Base-by-base conservation (phyloP, 441 rosid species). In the Jatropha podagrica region DNA sequence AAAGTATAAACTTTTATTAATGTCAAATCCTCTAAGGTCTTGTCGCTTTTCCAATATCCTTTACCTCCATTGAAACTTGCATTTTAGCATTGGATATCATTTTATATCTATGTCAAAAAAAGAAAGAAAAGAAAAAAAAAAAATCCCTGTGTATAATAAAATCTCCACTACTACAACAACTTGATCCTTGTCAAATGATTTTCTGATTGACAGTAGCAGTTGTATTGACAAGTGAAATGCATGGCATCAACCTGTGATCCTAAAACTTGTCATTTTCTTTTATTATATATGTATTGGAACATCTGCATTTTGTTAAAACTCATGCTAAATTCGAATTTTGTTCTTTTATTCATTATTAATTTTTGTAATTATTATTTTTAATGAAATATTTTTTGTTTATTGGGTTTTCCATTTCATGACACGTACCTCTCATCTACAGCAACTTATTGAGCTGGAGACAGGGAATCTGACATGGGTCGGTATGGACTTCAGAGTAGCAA, bases 391-490 rank as follows among this genome's bases (percentile, higher is more conserved):
- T 14, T 81, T 78, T 83, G 82, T 75, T 79, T 77, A 54, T 65
- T 73, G 79, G 81, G n/a, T 15, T 52, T 81, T 79, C 81, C 49
- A 46, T 74, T 72, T 74, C 73, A 79, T 79, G 91, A 77, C 84
- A 77, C 78, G 80, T 78, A 59, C 78, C 88, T 87, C 87, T 90
- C 91, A 83, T 79, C 81, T 46, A 84, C 82, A 83, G 88, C 80
- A 76, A 76, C 83, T 78, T 71, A 76, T 74, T 79, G 86, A 81
- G 85, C 83, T 77, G 86, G 83, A 85, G 81, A 86, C 87, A 87
- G 85, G 94, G 88, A 82, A 82, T 76, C 90, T 88, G 91, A 86
- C 88, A 83, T 14, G 81, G 48, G 71, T 63, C 69, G 81, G 81
- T 84, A 78, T 80, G 85, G 82, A 83, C 78, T 82, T 81, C 81